Evolutionary conservation across 768 basidiomycete genomes (phyloP).

Genomic region (Suillus spraguei): DNA sequence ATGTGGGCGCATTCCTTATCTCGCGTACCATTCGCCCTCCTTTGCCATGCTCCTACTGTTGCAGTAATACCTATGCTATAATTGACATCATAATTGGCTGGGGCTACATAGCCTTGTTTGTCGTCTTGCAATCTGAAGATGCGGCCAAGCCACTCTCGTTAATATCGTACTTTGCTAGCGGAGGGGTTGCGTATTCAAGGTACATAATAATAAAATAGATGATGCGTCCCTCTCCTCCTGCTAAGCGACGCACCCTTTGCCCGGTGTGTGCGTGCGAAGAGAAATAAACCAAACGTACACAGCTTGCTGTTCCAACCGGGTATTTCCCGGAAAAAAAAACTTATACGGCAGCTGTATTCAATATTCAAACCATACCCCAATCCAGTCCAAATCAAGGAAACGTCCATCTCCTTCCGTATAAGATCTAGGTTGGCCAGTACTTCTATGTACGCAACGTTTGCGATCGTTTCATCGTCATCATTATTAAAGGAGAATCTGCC

Average conservation of each 20-base stretch:
- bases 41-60: background rate
- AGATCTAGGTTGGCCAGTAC: background rate
- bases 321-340: background rate
- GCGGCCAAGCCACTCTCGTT: no score
- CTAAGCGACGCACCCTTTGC: background rate
- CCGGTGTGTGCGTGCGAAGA: background rate
- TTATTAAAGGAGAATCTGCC: constrained; percentile 29
- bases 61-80: constrained; percentile 5
- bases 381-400: background rate
- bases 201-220: background rate
- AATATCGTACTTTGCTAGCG: background rate
- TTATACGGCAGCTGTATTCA: background rate
- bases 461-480: constrained; percentile 19
- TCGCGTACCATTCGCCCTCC: background rate
- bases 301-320: background rate
- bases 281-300: background rate
- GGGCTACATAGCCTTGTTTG: background rate
- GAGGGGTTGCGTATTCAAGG: background rate
- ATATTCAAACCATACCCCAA: background rate
- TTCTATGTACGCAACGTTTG: background rate
- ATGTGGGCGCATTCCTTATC: background rate
- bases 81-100: background rate
- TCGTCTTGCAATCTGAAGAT: background rate
- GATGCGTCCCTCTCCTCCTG: background rate
- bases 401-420: background rate